A percentile compares a stretch with the other conserved stretches of the same genome.
Conservation (phyloP, 176 grass and related monocot species). For the Oryza glumipatula region DNA sequence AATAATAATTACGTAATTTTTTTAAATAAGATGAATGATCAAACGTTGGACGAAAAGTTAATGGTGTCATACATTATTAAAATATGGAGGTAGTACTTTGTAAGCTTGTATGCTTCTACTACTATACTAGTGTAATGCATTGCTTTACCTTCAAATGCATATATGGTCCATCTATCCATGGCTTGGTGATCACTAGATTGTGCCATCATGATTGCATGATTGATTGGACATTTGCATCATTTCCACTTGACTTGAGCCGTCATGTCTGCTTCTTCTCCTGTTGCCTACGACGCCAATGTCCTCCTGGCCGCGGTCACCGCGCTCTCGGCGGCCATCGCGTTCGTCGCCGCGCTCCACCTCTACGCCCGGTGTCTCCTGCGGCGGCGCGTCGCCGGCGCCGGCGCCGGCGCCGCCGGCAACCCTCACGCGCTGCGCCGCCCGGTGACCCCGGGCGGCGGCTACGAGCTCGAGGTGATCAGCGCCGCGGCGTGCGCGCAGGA, state of each 20-base stretch:
- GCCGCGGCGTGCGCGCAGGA: neutral
- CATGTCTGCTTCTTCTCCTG: slow-evolving; percentile 14
- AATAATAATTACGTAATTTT: too few relatives aligned
- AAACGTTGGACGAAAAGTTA: too few relatives aligned
- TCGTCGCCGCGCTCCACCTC: slow-evolving; percentile 58
- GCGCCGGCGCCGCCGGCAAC: neutral
- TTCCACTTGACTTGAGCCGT: neutral
- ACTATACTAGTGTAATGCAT: too few relatives aligned
- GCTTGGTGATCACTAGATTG: neutral
- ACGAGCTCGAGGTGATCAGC: slow-evolving; percentile 18
- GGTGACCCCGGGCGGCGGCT: neutral
- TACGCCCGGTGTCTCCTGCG: slow-evolving; percentile 49
- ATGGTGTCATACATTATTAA: too few relatives aligned
- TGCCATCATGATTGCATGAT: neutral
- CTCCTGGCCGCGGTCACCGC: slow-evolving; percentile 48
- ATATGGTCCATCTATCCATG: neutral
- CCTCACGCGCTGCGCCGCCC: slow-evolving; percentile 2
- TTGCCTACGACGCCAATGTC: slow-evolving; percentile 35
- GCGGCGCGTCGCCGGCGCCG: neutral
- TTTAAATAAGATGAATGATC: too few relatives aligned
- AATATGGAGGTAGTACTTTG: too few relatives aligned
- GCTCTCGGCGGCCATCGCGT: slow-evolving; percentile 47
- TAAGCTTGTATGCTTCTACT: too few relatives aligned
- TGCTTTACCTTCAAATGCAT: neutral
- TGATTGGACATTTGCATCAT: neutral